A percentile compares a stretch with the other conserved stretches of the same genome.
phyloP scores from a whole-genome alignment of 495 filamentous ascomycete species.

The Penicillium pulvis region DNA sequence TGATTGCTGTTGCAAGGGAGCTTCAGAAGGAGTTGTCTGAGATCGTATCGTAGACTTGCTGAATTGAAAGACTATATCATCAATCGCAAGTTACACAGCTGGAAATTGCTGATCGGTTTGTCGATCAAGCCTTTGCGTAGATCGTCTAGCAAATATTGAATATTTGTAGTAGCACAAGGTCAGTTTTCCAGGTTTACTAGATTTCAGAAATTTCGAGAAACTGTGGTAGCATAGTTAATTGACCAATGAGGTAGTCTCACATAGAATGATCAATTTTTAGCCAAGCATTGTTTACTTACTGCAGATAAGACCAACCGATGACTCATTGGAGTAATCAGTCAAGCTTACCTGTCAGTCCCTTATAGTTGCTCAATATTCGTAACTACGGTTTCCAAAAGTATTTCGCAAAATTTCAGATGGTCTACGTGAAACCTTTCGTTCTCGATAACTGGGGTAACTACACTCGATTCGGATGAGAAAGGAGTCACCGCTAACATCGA shows the following conservation, averaged over 20 bases:
- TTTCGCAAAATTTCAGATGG: slow-evolving; percentile 3
- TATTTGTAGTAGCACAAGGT: too few species aligned
- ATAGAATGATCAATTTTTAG: too few species aligned
- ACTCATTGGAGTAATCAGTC: background rate
- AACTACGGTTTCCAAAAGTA: too few species aligned
- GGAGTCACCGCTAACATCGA: background rate
- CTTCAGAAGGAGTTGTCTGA: slow-evolving; percentile 4
- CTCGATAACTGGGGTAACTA: slow-evolving; percentile 16
- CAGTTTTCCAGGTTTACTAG: too few species aligned
- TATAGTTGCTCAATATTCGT: too few species aligned
- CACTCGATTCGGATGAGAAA: background rate
- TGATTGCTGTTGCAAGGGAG: slow-evolving; percentile 10
- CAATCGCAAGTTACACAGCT: too few species aligned
- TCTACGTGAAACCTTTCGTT: slow-evolving; percentile 15
- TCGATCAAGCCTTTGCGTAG: too few species aligned
- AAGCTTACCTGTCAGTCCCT: background rate
- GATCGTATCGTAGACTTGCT: background rate
- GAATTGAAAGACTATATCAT: background rate
- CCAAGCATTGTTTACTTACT: background rate
- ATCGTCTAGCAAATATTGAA: too few species aligned
- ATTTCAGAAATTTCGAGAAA: too few species aligned
- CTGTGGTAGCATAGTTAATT: too few species aligned
- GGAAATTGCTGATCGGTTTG: too few species aligned
- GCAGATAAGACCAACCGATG: background rate
- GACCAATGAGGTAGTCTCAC: too few species aligned